A percentile compares a stretch with the other conserved stretches of the same genome.
These are phyloP conservation scores for Daldinia bambusicola DNA, from an alignment of 495 filamentous ascomycete genomes.

Conservation along the genomic window DNA sequence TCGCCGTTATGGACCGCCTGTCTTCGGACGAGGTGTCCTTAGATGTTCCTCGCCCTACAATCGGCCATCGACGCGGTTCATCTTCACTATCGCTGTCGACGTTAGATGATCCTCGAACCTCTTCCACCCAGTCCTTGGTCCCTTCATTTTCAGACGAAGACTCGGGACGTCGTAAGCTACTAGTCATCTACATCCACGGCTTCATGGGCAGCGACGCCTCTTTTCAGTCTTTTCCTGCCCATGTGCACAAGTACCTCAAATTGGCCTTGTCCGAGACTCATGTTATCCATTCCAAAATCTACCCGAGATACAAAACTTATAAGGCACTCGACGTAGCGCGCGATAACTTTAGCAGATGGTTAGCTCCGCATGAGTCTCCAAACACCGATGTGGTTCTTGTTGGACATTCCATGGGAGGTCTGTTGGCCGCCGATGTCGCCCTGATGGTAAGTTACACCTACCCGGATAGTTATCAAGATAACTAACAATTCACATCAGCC, in stretches of 20 bases:
- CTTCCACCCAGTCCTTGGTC: slow-evolving; percentile 71
- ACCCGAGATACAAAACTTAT: slow-evolving; percentile 88
- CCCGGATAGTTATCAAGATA: slow-evolving; percentile 1
- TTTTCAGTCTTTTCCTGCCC: slow-evolving; percentile 87
- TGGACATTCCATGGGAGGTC: slow-evolving; percentile 91
- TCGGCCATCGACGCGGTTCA: slow-evolving; percentile 1
- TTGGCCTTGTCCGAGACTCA: slow-evolving; percentile 74
- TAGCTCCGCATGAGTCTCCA: slow-evolving; percentile 77
- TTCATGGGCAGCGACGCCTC: slow-evolving; percentile 92
- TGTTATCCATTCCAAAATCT: slow-evolving; percentile 87
- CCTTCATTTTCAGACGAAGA: slow-evolving; percentile 58
- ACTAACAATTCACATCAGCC: slow-evolving; percentile 41
- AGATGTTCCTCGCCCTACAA: slow-evolving; percentile 7
- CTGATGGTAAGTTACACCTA: slow-evolving; percentile 63
- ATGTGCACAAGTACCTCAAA: slow-evolving; percentile 84
- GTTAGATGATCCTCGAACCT: slow-evolving; percentile 64
- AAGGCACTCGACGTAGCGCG: slow-evolving; percentile 76
- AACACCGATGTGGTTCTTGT: slow-evolving; percentile 83
- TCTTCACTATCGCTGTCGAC: slow-evolving; percentile 9
- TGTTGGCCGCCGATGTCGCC: slow-evolving; percentile 82
- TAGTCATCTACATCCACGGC: slow-evolving; percentile 89
- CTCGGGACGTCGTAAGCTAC: slow-evolving; percentile 66
- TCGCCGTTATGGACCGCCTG: slow-evolving; percentile 22
- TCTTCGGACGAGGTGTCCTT: slow-evolving; percentile 17
- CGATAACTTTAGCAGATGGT: slow-evolving; percentile 85